These are phyloP conservation scores for Penicillium diatomitis DNA, from an alignment of 495 filamentous ascomycete genomes.

Conservation along the genomic window DNA sequence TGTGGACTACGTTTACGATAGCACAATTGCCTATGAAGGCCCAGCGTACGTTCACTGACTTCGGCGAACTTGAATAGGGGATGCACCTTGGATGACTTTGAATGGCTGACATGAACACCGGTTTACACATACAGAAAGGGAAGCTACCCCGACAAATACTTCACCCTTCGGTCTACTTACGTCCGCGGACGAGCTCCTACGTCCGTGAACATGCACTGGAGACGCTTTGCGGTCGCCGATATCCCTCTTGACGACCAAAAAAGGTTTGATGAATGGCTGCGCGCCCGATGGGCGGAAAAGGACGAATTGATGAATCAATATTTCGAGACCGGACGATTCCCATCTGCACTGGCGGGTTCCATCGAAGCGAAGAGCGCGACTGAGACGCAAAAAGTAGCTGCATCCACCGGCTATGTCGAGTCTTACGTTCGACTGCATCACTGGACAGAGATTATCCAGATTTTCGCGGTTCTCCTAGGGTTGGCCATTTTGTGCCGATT, in stretches of 20 bases:
- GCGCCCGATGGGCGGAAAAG: constrained; percentile 53
- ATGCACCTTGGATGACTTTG: neutral
- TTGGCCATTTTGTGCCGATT: constrained; percentile 23
- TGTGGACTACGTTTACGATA: constrained; percentile 60
- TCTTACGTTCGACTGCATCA: constrained; percentile 44
- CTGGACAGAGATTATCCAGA: constrained; percentile 46
- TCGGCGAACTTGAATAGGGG: neutral
- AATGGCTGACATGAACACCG: neutral
- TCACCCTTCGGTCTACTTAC: constrained; percentile 54
- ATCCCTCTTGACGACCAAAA: constrained; percentile 52
- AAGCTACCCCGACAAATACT: constrained; percentile 55
- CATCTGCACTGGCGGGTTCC: constrained; percentile 43
- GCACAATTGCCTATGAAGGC: constrained; percentile 60
- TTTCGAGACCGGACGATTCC: constrained; percentile 50
- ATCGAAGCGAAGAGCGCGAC: constrained; percentile 30
- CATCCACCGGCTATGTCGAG: constrained; percentile 47
- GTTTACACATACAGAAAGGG: constrained; percentile 34
- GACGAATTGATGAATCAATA: constrained; percentile 51
- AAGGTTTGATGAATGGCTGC: constrained; percentile 50
- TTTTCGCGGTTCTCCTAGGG: constrained; percentile 42
- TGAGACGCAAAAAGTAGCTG: constrained; percentile 22
- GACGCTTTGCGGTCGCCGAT: constrained; percentile 45
- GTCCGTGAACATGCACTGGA: constrained; percentile 64
- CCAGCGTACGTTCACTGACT: constrained; percentile 44
- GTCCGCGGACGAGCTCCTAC: constrained; percentile 58